Percentiles rank a stretch among this genome's conserved stretches.
phyloP scores from a whole-genome alignment of 306 rosid genomes.

The Quercus engelmannii region DNA sequence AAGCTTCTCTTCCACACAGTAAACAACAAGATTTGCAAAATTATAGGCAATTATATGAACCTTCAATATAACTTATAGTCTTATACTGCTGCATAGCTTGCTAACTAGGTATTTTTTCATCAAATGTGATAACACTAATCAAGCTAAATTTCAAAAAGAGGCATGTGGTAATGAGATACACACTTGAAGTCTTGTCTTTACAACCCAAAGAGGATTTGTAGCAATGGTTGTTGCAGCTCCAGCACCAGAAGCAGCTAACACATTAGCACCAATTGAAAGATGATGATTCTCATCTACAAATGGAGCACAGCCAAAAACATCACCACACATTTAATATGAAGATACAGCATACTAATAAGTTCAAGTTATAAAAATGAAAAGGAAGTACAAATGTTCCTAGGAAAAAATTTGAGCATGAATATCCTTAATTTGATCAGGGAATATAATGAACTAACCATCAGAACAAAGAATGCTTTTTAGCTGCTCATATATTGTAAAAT shows the following conservation, averaged over 20 bases:
- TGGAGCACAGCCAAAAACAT: slow-evolving; percentile 19
- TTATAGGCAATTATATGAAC: background rate
- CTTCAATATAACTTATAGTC: background rate
- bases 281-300: slow-evolving; percentile 58
- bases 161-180: slow-evolving; percentile 25
- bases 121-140: background rate
- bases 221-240: slow-evolving; percentile 80
- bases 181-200: slow-evolving; percentile 88
- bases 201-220: slow-evolving; percentile 94
- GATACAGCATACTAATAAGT: slow-evolving; percentile 11
- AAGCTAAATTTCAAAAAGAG: background rate
- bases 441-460: slow-evolving; percentile 47
- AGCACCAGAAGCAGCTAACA: slow-evolving; percentile 90
- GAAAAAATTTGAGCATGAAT: background rate
- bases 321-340: background rate
- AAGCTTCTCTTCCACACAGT: background rate
- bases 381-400: background rate
- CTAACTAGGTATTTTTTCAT: background rate
- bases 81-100: background rate
- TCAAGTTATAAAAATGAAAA: background rate
- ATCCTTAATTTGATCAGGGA: slow-evolving; percentile 4
- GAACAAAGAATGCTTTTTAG: slow-evolving; percentile 56
- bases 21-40: background rate
- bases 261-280: slow-evolving; percentile 76
- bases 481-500: slow-evolving; percentile 68